Conservation (phyloP, 352 stramenopile genomes). For the Globisporangium lucens region DNA sequence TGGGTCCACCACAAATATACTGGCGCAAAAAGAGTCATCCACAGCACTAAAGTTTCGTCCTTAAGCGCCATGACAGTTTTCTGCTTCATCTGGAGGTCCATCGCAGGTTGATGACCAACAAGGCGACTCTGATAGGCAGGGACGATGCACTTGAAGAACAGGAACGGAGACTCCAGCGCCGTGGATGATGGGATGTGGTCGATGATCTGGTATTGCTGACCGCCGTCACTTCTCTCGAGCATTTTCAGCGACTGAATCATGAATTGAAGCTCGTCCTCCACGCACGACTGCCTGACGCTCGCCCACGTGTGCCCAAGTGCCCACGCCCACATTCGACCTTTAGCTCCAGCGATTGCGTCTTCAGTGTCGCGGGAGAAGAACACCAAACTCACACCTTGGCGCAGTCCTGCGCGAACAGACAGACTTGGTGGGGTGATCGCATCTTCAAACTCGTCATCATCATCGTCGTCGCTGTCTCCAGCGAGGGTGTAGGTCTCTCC, state of each 20-base stretch:
- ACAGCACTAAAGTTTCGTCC: slow-evolving; percentile 72
- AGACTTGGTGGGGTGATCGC: slow-evolving; percentile 83
- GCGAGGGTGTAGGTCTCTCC: slow-evolving; percentile 37
- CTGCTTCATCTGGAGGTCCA: slow-evolving; percentile 47
- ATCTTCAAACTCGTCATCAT: slow-evolving; percentile 86
- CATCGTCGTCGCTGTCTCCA: slow-evolving; percentile 62
- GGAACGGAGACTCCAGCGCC: slow-evolving; percentile 27
- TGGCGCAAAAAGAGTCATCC: slow-evolving; percentile 76
- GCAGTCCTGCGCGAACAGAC: slow-evolving; percentile 44
- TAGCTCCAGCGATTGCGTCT: neutral
- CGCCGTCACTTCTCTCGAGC: slow-evolving; percentile 36
- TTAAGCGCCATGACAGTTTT: slow-evolving; percentile 56
- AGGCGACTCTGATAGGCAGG: slow-evolving; percentile 80
- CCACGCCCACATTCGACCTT: slow-evolving; percentile 50
- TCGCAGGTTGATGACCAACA: slow-evolving; percentile 65
- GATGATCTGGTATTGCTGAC: slow-evolving; percentile 41
- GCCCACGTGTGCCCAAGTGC: slow-evolving; percentile 42
- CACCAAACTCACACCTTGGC: slow-evolving; percentile 45
- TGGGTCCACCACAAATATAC: slow-evolving; percentile 85
- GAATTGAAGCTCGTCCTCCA: slow-evolving; percentile 80
- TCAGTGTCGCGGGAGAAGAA: slow-evolving; percentile 42
- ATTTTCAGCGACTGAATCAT: slow-evolving; percentile 55
- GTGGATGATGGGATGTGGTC: slow-evolving; percentile 13
- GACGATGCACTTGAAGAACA: slow-evolving; percentile 60
- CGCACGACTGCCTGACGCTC: slow-evolving; percentile 76